These are phyloP conservation scores for Aspergillus biplanus DNA, from an alignment of 495 filamentous ascomycete species.

Conservation along the genomic window DNA sequence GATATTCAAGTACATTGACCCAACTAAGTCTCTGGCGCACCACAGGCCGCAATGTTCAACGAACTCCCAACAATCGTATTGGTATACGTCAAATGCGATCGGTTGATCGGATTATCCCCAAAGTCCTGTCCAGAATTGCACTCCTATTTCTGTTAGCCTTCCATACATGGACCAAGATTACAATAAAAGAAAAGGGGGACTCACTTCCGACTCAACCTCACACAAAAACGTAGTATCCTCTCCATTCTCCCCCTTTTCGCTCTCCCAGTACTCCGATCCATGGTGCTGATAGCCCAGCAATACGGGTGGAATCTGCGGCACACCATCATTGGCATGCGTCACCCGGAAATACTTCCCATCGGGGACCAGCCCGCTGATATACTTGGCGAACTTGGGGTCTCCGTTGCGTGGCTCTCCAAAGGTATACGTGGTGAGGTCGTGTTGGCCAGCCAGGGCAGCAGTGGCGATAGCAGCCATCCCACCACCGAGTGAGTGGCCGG, in stretches of 20 bases:
- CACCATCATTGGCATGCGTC: constrained; percentile 1
- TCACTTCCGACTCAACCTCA: neutral
- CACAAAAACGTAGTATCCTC: neutral
- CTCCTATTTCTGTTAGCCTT: neutral
- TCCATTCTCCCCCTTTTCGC: neutral
- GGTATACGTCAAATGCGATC: neutral
- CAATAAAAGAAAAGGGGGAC: neutral
- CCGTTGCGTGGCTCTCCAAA: neutral
- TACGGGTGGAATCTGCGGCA: neutral
- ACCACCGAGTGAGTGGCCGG: constrained; percentile 2
- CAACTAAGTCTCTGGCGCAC: neutral
- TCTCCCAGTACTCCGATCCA: neutral
- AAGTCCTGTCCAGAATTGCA: constrained; percentile 2
- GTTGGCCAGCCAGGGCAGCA: neutral
- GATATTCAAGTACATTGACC: too few relatives aligned
- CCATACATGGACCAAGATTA: neutral
- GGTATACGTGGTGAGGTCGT: constrained; percentile 1
- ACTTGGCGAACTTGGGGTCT: neutral
- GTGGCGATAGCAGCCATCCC: neutral
- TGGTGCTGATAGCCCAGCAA: constrained; percentile 1
- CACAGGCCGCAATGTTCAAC: neutral
- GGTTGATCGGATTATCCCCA: neutral
- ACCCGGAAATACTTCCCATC: neutral
- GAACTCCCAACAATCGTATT: neutral
- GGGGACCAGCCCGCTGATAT: neutral